Percentiles rank a stretch among this genome's conserved stretches.
phyloP scores from a whole-genome alignment of 2,329 filamentous ascomycete genomes.

The Metarhizium brunneum region DNA sequence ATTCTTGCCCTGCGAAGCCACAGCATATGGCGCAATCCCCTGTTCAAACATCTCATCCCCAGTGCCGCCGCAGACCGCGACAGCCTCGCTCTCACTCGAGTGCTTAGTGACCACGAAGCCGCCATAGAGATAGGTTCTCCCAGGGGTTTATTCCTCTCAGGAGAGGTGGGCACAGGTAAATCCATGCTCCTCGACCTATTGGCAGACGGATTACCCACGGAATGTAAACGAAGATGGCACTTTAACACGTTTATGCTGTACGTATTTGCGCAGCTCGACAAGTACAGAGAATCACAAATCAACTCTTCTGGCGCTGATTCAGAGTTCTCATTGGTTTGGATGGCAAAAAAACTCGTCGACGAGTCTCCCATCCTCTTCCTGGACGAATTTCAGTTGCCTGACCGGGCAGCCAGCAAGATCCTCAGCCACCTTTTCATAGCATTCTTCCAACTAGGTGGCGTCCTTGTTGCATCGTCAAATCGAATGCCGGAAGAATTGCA shows the following conservation, averaged over 20 bases:
- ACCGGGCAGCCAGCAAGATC: conserved; percentile 69
- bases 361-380: conserved; percentile 69
- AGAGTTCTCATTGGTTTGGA: conserved; percentile 61
- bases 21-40: conserved; percentile 47
- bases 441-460: conserved; percentile 76
- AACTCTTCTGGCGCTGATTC: conserved; percentile 12
- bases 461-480: conserved; percentile 72
- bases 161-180: conserved; percentile 76
- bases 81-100: conserved; percentile 54
- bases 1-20: conserved; percentile 42
- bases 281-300: conserved; percentile 38
- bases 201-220: conserved; percentile 66
- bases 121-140: conserved; percentile 65
- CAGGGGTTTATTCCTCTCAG: conserved; percentile 65
- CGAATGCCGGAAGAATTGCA: conserved; percentile 75
- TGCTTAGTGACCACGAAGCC: conserved; percentile 61
- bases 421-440: conserved; percentile 68
- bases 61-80: conserved; percentile 42
- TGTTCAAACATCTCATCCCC: conserved; percentile 51
- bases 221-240: conserved; percentile 67
- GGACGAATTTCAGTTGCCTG: conserved; percentile 77
- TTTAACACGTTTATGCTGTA: conserved; percentile 85
- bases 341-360: conserved; percentile 68
- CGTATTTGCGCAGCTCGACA: conserved; percentile 61
- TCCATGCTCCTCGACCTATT: conserved; percentile 78